Evolutionary conservation across 352 stramenopile species (phyloP), one percentile per base, ranked within the genome.

Genomic region (Phytophthora niederhauseri): DNA sequence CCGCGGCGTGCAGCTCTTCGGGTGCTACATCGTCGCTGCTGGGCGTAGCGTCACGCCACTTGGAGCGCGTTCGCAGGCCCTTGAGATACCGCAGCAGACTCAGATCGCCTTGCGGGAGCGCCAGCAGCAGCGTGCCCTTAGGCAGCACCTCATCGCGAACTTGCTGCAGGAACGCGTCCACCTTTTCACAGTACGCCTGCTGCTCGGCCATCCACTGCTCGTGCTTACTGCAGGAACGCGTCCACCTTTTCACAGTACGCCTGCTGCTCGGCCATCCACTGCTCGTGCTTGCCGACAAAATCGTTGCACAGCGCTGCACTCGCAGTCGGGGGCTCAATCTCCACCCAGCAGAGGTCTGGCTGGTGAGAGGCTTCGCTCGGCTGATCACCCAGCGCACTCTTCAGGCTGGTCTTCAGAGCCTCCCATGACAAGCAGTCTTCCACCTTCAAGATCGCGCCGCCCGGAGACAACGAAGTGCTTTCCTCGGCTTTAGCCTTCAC

Each of bases 81-180:
- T 92, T 91, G 49, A 94, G 75, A 64, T 94, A 90, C 14, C 84
- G 74, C 61, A 94, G 68, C 52, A 94, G 70, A 14, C 73, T 82
- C 58, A 94, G 30, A 59, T 94, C 89, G 8, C 84, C 84, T 58
- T 96, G 89, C 1, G 88, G 89, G 14, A 96, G 62, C 3, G 80
- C 83, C 22, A 96, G 46, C 20, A 94, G 38, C 9, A 96, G 61
- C 28, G 84, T 94, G 4, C 74, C 72, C 7, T 80, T 57, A 2
- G 73, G 61, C n/a, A 94, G 54, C 31, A 76, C 73, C 0, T 81
- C 72, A 20, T 84, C 70, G n/a, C 46, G 66, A 8, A 96, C 12
- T 9, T 83, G 60, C 6, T 72, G 31, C 28, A 96, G 24, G 17
- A 90, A 87, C 2, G 43, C 36, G 64, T 93, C 75, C 55, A 92